phyloP scores from a whole-genome alignment of 371 early-diverging fungal genomes.

The Mucor sp. region DNA sequence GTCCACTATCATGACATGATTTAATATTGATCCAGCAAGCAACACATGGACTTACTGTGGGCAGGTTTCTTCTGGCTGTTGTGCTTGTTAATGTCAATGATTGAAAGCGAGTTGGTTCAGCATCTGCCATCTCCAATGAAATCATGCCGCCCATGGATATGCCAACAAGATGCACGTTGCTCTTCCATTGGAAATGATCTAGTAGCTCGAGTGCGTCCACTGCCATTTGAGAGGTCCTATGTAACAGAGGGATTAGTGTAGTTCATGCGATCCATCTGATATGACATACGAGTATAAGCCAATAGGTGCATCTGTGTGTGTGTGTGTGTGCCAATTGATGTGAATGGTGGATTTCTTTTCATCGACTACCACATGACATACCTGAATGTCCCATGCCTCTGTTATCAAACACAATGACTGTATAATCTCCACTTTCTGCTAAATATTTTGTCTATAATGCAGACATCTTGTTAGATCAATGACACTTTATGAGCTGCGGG shows the following conservation, averaged over 20 bases:
- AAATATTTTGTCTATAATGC: slow-evolving; percentile 56
- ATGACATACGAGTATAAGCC: slow-evolving; percentile 31
- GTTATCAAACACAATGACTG: slow-evolving; percentile 80
- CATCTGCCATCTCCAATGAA: slow-evolving; percentile 56
- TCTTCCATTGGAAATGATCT: slow-evolving; percentile 65
- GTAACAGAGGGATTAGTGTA: no score
- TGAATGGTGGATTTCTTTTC: neutral
- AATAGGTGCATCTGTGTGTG: slow-evolving; percentile 20
- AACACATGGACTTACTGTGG: slow-evolving; percentile 44
- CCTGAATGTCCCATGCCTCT: slow-evolving; percentile 71
- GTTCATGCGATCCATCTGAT: neutral
- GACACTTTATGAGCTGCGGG: neutral
- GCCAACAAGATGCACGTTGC: slow-evolving; percentile 67
- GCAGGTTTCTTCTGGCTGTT: slow-evolving; percentile 42
- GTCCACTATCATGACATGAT: no score
- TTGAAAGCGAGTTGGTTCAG: slow-evolving; percentile 35
- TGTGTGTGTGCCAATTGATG: neutral
- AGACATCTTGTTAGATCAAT: neutral
- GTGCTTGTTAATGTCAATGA: slow-evolving; percentile 51
- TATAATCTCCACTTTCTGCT: slow-evolving; percentile 60
- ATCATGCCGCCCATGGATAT: slow-evolving; percentile 85
- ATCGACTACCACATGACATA: slow-evolving; percentile 14
- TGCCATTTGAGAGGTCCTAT: slow-evolving; percentile 72
- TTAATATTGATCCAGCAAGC: no score
- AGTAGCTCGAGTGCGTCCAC: slow-evolving; percentile 64